phyloP scores from a whole-genome alignment of 2,329 filamentous ascomycete species.

The Fusarium pininemorale region DNA sequence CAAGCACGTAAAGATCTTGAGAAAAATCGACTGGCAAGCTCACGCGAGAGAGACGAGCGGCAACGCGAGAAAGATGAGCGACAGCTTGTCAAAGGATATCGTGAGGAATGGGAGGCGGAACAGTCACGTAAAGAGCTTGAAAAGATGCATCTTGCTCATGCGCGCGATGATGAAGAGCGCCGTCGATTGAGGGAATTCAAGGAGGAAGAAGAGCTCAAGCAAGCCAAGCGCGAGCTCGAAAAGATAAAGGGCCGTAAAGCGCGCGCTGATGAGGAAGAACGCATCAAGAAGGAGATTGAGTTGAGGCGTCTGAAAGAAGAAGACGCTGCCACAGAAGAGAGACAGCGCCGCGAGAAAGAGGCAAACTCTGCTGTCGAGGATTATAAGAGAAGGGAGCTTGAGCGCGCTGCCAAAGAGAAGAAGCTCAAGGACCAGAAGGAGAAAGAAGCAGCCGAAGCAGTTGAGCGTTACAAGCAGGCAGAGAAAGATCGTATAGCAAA shows the following conservation, averaged over 20 bases:
- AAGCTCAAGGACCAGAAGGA: slow-evolving; percentile 60
- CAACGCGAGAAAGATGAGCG: slow-evolving; percentile 33
- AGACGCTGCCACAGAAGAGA: slow-evolving; percentile 50
- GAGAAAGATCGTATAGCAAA: slow-evolving; percentile 56
- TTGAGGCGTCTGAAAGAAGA: slow-evolving; percentile 61
- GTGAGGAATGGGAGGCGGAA: slow-evolving; percentile 52
- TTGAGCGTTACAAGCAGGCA: slow-evolving; percentile 61
- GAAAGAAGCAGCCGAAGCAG: slow-evolving; percentile 58
- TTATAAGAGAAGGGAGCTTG: slow-evolving; percentile 59
- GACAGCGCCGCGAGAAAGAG: slow-evolving; percentile 53
- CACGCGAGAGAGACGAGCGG: slow-evolving; percentile 50
- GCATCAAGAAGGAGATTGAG: slow-evolving; percentile 61
- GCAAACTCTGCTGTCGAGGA: slow-evolving; percentile 61
- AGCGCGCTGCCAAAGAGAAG: slow-evolving; percentile 55
- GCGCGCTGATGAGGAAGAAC: slow-evolving; percentile 59
- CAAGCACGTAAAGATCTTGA: slow-evolving; percentile 55
- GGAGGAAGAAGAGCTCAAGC: slow-evolving; percentile 58
- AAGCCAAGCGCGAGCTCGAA: slow-evolving; percentile 59
- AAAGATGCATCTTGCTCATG: slow-evolving; percentile 21
- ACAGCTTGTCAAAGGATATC: slow-evolving; percentile 50
- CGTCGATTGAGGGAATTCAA: slow-evolving; percentile 51
- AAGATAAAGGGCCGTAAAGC: slow-evolving; percentile 57
- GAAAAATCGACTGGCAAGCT: slow-evolving; percentile 54
- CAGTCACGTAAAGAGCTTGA: slow-evolving; percentile 38
- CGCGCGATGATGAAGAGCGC: slow-evolving; percentile 49